Evolutionary conservation across 2,329 filamentous ascomycete species (phyloP).

Genomic region (Zalaria sp.): DNA sequence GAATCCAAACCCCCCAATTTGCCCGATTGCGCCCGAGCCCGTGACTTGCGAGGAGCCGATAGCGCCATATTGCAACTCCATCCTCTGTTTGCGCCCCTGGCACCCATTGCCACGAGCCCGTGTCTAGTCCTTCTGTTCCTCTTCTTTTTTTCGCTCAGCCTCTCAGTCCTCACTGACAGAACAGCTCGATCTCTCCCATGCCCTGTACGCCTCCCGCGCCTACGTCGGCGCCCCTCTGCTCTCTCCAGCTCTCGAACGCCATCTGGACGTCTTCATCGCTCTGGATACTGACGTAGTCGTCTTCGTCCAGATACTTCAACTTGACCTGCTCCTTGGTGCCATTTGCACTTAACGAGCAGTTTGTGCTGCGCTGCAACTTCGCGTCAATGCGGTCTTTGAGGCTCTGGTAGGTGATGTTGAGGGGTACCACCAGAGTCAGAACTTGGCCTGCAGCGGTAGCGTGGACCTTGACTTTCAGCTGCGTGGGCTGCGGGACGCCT

Average conservation of each 20-base stretch:
- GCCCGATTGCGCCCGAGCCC: no score
- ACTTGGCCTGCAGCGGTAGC: conserved; percentile 67
- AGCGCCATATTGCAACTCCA: no score
- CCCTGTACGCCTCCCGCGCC: conserved; percentile 36
- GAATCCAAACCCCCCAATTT: not conserved
- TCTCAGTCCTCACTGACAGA: conserved; percentile 44
- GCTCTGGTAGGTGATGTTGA: conserved; percentile 88
- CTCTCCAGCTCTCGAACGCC: conserved; percentile 88
- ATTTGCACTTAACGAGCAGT: conserved; percentile 67
- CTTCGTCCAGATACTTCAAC: conserved; percentile 83
- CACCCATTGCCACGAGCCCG: no score
- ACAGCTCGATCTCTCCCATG: conserved; percentile 81
- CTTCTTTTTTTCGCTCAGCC: not conserved
- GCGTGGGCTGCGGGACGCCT: conserved; percentile 35
- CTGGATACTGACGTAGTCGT: conserved; percentile 84
- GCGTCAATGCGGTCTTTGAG: conserved; percentile 92
- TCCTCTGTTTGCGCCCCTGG: no score
- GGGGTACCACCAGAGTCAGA: conserved; percentile 88
- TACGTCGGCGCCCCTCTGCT: conserved; percentile 45
- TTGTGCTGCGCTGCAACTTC: conserved; percentile 78
- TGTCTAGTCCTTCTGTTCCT: no score
- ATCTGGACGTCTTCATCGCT: conserved; percentile 94
- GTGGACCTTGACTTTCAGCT: conserved; percentile 91
- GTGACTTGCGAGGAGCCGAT: no score
- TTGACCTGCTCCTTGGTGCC: conserved; percentile 45